Evolutionary conservation across 2,329 filamentous ascomycete genomes (phyloP), one percentile per base, ranked within the genome.

Genomic region (Gaeumannomyces sp.): DNA sequence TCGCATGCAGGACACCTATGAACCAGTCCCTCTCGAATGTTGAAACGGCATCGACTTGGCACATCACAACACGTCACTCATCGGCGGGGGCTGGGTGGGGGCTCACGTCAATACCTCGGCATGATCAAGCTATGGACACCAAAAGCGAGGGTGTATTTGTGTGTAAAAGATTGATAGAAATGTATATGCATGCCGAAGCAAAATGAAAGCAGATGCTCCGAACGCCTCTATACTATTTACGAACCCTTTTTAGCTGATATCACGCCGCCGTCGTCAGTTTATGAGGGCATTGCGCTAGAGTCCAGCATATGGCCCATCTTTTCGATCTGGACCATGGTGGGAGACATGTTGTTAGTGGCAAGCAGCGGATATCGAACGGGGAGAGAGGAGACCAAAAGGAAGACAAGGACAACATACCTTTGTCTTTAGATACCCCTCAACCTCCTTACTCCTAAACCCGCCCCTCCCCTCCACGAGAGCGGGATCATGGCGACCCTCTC

Each of bases 401-500:
- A n/a, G n/a, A n/a, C n/a, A n/a, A 28, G 3, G 53, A 31, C 16
- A 63, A 77, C 85, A 74, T 73, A 94, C 92, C 88, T 99, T 99
- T 3, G 95, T 97, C 75, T 90, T 91, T 68, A 99, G 79, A 80
- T 99, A 99, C 8, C 91, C 93, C 71, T 97, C 92, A 60, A 98
- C 91, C 78, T 99, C 95, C 64, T 88, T 85, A 72, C 94, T 94
- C 67, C 87, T 85, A 67, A 98, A 92, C 0, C 95, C 95, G 57
- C 89, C 89, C 70, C 88, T 86, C 1, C 91, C 73, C 91, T 91
- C 95, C 95, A 99, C 13, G 92, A 93, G 67, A 98, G 75, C 3
- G 95, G 95, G 65, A 99, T 89, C 95, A 99, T 99, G 1, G 93
- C 89, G 16, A 99, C 93, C 60, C 95, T 81, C 77, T 98, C 94